Base-by-base conservation (phyloP, 2,329 filamentous ascomycete species). In the Bipolaris gigantea region DNA sequence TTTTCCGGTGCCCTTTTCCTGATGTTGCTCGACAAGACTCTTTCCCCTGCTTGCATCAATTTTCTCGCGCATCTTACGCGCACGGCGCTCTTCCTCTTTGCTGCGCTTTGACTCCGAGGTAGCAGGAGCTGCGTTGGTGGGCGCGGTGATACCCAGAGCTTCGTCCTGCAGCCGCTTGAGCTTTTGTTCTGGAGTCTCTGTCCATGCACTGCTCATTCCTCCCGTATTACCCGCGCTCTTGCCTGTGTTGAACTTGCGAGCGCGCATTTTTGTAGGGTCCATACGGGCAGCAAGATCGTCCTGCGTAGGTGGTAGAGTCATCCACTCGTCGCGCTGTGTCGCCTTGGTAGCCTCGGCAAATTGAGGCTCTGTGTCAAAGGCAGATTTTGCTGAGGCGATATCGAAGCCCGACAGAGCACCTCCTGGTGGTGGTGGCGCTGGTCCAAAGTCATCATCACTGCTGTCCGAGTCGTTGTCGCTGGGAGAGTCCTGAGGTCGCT, bases 151-250 rank as follows among this genome's bases (percentile, higher is more conserved):
- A 0, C 92, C 92, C 63, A 97, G 83, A 10, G 96, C 89, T 48
- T 94, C 85, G 71, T 96, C 86, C 64, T 89, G 87, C 19, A 97
- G 76, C 35, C 90, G 83, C 73, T 88, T 87, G 53, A 89, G 85
- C 73, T 95, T 96, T 75, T 97, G 84, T 71, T 93, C 89, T 0
- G 91, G 89, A 8, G 91, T 96, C 74, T 97, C 93, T 0, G 90
- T 92, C 93, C 93, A 97, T 39, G 93, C 85, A 44, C 61, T 67
- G 19, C 85, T 85, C 67, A 84, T 83, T 41, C 76, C 72, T n/a
- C 70, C 70, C 4, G 75, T 74, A 8, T 74, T 77, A 57, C 78
- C 79, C 2, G 84, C 80, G 3, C 82, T 79, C 66, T 85, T 86
- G 5, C 85, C 84, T 0, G 88, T 89, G 47, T 90, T 86, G 78